These are phyloP conservation scores for Amaranthus hypochondriacus DNA, from an alignment of 148 eudicot species.

Conservation along the genomic window DNA sequence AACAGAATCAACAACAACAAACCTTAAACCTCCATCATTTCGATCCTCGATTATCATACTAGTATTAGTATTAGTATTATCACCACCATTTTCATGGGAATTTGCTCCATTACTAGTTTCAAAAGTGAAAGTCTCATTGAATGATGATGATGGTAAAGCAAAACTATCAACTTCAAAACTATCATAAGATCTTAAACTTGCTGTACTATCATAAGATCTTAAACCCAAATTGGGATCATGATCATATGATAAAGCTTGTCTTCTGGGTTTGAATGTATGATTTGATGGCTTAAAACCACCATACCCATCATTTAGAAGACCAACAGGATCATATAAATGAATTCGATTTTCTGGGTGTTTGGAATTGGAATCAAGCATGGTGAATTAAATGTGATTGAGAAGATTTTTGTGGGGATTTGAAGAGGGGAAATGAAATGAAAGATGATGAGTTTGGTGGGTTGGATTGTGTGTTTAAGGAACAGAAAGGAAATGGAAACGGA, in stretches of 20 bases:
- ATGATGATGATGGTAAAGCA: slow-evolving; percentile 6
- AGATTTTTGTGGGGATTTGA: background rate
- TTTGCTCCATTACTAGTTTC: slow-evolving; percentile 20
- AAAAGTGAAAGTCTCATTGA: background rate
- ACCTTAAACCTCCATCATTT: slow-evolving; percentile 28
- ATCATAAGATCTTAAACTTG: slow-evolving; percentile 18
- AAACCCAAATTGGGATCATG: slow-evolving; percentile 14
- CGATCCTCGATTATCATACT: background rate
- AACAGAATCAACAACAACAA: slow-evolving; percentile 20
- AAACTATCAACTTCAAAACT: slow-evolving; percentile 17
- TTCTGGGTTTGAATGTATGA: slow-evolving; percentile 20
- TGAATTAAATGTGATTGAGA: background rate
- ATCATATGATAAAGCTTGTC: slow-evolving; percentile 27
- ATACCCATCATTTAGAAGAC: slow-evolving; percentile 25
- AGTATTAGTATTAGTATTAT: background rate
- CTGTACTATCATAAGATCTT: slow-evolving; percentile 14
- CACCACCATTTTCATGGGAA: slow-evolving; percentile 3
- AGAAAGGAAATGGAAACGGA: background rate
- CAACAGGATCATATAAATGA: slow-evolving; percentile 37
- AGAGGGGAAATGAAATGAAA: background rate
- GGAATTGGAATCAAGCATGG: slow-evolving; percentile 46
- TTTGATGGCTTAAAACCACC: slow-evolving; percentile 20
- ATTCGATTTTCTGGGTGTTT: slow-evolving; percentile 29
- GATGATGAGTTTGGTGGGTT: slow-evolving; percentile 11
- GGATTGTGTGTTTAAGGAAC: slow-evolving; percentile 11